Evolutionary conservation across 2,329 filamentous ascomycete genomes (phyloP), one percentile per base, ranked within the genome.

Genomic region (Diplodia scrobiculata): DNA sequence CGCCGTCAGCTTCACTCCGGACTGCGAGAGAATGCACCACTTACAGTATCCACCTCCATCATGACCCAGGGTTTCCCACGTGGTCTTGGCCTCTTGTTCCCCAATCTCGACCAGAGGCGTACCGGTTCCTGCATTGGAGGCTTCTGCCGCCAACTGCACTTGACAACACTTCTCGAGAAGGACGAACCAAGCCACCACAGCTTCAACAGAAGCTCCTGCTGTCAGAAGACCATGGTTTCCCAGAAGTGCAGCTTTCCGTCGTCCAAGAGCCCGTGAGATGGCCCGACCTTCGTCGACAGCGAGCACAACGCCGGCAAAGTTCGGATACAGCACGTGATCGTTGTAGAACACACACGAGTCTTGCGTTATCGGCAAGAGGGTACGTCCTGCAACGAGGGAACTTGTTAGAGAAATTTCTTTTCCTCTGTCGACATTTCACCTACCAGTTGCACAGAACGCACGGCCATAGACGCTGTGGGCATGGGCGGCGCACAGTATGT

Each of bases 21-120:
- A 19, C 11, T n/a, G 27, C 25, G 25, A 53, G 3, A 34, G 14
- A 4, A n/a, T 17, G 6, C 0, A 17, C 10, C 11, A 21, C 51
- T 53, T 53, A 53, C 27, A 53, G 25, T 53, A 53, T 34, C 51
- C 27, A 21, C 51, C 48, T 10, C 27, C 51, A 3, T 5, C 19
- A 9, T 53, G 51, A 1, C 51, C 51, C 27, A 53, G 7, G 0
- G 51, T 11, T 14, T 53, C 51, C 71, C 85, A 87, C 0, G 90
- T 92, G 71, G 84, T 89, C 19, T 74, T 79, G 0, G 90, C 89
- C 73, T 92, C 89, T 62, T 87, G 85, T 0, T 89, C 84, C 7
- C 83, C 80, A 71, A 92, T 88, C 76, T 89, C 87, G 32, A 90
- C 79, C 0, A 89, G 90, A 73, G 83, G 77, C 0, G 83, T 82